Evolutionary conservation across 2,329 filamentous ascomycete species (phyloP), one percentile per base, ranked within the genome.

Genomic region (Colletotrichum tropicale): DNA sequence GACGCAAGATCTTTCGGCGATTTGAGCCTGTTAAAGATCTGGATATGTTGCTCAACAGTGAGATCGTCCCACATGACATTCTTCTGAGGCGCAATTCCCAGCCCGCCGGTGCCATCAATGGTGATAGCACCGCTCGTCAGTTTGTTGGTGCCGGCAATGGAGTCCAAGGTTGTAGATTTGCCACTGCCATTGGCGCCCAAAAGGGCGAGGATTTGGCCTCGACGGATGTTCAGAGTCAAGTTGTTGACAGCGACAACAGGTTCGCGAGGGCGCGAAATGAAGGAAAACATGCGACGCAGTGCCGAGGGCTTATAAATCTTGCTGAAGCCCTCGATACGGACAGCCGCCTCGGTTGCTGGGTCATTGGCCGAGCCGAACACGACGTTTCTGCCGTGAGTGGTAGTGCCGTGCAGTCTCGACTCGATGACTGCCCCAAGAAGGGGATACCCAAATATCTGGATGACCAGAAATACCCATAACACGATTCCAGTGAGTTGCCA

Each of bases 61-160:
- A 98, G 86, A 74, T 96, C 93, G 79, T 96, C 94, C 96, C 96
- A 98, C 36, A 98, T 89, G 8, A 98, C 96, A 80, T 98, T 98
- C 87, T 96, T 96, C 82, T 98, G 96, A 0, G 96, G 96, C 72
- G 95, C 96, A 56, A 98, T 93, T 16, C 96, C 96, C 24, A 98
- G 89, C 0, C 95, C 95, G 12, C 94, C 94, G 12, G 92, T 93
- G 1, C 93, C 93, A 78, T 96, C 93, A 61, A 98, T 93, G 28
- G 91, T 91, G 78, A 98, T 97, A 5, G 89, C 89, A 4, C 96
- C 96, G 74, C 90, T 92, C 0, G 94, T 95, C 26, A 96, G 89
- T 60, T 91, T 94, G 79, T 93, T 95, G 66, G 96, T 90, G 5
- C 96, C 96, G 13, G 95, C 94, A 78, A 98, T 96, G 8, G 94